Evolutionary conservation across 192 early-diverging fungal genomes (phyloP).

Genomic region (Chytriomyces hyalinus): DNA sequence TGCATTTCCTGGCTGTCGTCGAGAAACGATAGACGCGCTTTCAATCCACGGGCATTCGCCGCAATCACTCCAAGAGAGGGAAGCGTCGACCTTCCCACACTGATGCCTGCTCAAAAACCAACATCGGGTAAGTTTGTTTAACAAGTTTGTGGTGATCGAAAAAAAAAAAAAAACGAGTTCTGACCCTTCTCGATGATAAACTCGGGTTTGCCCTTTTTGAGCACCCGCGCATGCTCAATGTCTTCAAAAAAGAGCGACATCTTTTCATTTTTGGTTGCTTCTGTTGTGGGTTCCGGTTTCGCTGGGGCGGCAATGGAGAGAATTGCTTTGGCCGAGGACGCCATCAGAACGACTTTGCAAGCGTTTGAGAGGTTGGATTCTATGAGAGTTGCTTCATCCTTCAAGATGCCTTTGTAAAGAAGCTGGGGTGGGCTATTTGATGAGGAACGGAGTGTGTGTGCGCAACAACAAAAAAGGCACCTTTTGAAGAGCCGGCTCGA

Average conservation of each 20-base stretch:
- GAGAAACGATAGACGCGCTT: constrained; percentile 30
- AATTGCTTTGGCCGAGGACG: constrained; percentile 11
- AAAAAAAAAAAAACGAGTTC: background rate
- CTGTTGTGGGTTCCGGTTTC: background rate
- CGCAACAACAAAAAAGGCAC: background rate
- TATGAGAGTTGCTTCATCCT: constrained; percentile 16
- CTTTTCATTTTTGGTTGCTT: background rate
- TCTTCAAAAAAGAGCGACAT: constrained; percentile 27
- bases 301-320: constrained; percentile 4
- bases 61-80: constrained; percentile 5
- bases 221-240: constrained; percentile 33
- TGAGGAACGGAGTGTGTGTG: background rate
- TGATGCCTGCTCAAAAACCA: background rate
- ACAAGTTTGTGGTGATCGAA: background rate
- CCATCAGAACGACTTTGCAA: constrained; percentile 36
- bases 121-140: background rate
- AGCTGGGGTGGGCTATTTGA: background rate
- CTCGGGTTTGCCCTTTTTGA: constrained; percentile 28
- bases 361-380: constrained; percentile 21
- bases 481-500: constrained; percentile 11
- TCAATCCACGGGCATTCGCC: constrained; percentile 21
- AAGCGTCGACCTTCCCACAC: background rate
- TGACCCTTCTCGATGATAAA: constrained; percentile 24
- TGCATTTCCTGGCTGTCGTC: constrained; percentile 31
- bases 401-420: constrained; percentile 31